Evolutionary conservation across 1,139 yeast species (phyloP).

Genomic region (Nadsonia commutata): DNA sequence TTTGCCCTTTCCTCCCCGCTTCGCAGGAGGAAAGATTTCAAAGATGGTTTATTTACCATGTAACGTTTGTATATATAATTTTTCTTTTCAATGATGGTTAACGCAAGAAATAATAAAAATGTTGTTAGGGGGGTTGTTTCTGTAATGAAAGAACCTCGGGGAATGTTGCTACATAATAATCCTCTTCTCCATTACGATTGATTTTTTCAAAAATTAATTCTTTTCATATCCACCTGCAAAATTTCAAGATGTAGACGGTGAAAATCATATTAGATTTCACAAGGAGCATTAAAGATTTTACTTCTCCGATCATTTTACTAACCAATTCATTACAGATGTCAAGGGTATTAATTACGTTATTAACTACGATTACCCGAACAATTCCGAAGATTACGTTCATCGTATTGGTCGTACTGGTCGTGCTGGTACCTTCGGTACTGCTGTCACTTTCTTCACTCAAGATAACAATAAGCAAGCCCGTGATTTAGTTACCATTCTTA

Average conservation of each 20-base stretch:
- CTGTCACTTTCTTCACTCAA: constrained; percentile 86
- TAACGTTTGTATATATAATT: constrained; percentile 5
- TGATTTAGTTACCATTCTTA: constrained; percentile 75
- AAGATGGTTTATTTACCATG: constrained; percentile 14
- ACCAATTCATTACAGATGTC: constrained; percentile 45
- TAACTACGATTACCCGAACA: constrained; percentile 95
- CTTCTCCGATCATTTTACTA: too few species aligned
- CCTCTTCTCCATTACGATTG: too few species aligned
- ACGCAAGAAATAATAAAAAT: neutral
- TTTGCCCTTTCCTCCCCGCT: neutral
- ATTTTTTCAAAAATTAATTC: too few species aligned
- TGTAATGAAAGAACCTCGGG: too few species aligned
- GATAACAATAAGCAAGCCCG: constrained; percentile 81
- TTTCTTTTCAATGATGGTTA: constrained; percentile 10
- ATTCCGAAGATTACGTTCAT: constrained; percentile 94
- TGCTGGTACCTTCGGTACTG: constrained; percentile 94
- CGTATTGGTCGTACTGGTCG: constrained; percentile 98
- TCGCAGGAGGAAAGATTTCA: neutral
- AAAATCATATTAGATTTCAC: too few species aligned
- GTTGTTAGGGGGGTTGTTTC: too few species aligned
- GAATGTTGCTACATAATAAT: too few species aligned
- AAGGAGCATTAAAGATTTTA: too few species aligned
- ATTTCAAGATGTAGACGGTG: too few species aligned
- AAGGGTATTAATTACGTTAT: constrained; percentile 89
- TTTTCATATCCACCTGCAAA: too few species aligned